Conservation (phyloP, 2,329 filamentous ascomycete species). For the Penicillium palitans region DNA sequence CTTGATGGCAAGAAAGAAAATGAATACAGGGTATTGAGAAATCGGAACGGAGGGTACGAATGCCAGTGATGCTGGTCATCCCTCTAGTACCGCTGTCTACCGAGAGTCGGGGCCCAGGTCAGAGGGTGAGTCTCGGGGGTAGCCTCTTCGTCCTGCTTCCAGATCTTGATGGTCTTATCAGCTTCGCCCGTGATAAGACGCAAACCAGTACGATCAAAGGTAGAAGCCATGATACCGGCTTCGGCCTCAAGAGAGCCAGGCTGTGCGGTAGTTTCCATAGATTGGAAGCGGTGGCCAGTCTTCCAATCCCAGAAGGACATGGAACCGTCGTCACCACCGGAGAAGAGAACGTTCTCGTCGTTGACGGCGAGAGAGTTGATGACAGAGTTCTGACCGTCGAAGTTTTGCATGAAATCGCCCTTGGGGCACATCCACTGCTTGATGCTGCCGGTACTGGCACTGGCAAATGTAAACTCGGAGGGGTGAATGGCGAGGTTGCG, state of each 20-base stretch:
- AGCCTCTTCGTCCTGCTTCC: constrained; percentile 89
- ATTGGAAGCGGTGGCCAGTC: constrained; percentile 87
- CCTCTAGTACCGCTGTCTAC: constrained; percentile 69
- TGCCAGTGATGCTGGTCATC: not conserved
- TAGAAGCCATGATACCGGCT: constrained; percentile 90
- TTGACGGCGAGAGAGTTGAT: constrained; percentile 94
- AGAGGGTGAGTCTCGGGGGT: constrained; percentile 89
- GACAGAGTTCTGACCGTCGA: constrained; percentile 92
- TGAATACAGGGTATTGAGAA: constrained; percentile 26
- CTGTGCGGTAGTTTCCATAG: constrained; percentile 85
- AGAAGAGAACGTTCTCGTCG: constrained; percentile 92
- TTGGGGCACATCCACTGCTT: constrained; percentile 99
- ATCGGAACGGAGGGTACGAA: constrained; percentile 16
- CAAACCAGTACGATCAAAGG: constrained; percentile 84
- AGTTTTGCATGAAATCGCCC: constrained; percentile 98
- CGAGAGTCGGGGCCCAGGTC: constrained; percentile 83
- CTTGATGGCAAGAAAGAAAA: constrained; percentile 16
- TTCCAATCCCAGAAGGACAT: constrained; percentile 99
- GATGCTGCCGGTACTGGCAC: constrained; percentile 85
- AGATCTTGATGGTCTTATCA: constrained; percentile 98
- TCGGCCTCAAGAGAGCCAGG: constrained; percentile 93
- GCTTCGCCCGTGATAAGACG: constrained; percentile 91
- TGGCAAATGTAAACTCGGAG: constrained; percentile 93
- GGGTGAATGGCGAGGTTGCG: constrained; percentile 82
- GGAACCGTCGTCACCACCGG: constrained; percentile 91